Percentiles rank a stretch among this genome's conserved stretches.
phyloP scores from a whole-genome alignment of 805 yeast genomes.

The Ogataea corticis region DNA sequence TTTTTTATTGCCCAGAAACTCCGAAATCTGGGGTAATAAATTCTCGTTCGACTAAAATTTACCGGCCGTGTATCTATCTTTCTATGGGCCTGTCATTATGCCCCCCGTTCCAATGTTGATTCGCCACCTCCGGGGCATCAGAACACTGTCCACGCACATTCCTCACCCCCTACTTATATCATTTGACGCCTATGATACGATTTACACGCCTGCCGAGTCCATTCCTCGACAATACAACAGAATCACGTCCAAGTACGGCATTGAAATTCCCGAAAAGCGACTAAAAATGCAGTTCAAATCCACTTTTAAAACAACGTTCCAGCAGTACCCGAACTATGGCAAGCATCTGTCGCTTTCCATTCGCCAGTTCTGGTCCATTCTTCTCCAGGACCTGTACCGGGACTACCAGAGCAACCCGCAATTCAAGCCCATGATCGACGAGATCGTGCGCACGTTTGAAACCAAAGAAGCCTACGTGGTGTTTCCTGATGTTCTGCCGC shows the following conservation, averaged over 20 bases:
- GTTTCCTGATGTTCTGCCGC: slow-evolving; percentile 54
- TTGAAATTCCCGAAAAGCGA: slow-evolving; percentile 30
- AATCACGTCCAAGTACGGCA: slow-evolving; percentile 48
- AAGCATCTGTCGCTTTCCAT: slow-evolving; percentile 38
- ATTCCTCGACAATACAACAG: slow-evolving; percentile 54
- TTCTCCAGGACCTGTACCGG: slow-evolving; percentile 31
- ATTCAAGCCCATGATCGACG: slow-evolving; percentile 42
- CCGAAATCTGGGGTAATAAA: background rate
- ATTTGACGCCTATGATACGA: slow-evolving; percentile 68
- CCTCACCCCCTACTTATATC: slow-evolving; percentile 47
- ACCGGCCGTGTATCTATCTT: too few relatives aligned
- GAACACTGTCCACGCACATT: slow-evolving; percentile 20
- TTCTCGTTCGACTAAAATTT: too few relatives aligned
- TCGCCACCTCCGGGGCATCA: background rate
- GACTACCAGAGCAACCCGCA: slow-evolving; percentile 17
- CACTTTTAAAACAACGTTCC: slow-evolving; percentile 37
- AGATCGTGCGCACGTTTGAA: slow-evolving; percentile 49
- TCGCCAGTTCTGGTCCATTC: slow-evolving; percentile 58
- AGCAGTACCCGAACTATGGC: slow-evolving; percentile 63
- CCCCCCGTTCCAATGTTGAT: background rate
- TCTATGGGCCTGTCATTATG: too few relatives aligned
- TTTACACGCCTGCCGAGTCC: slow-evolving; percentile 57
- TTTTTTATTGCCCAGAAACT: background rate
- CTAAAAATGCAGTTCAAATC: slow-evolving; percentile 33
- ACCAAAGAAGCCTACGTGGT: slow-evolving; percentile 52